Base-by-base conservation (phyloP, 2,329 filamentous ascomycete species). In the Tolypocladium cylindrosporum region DNA sequence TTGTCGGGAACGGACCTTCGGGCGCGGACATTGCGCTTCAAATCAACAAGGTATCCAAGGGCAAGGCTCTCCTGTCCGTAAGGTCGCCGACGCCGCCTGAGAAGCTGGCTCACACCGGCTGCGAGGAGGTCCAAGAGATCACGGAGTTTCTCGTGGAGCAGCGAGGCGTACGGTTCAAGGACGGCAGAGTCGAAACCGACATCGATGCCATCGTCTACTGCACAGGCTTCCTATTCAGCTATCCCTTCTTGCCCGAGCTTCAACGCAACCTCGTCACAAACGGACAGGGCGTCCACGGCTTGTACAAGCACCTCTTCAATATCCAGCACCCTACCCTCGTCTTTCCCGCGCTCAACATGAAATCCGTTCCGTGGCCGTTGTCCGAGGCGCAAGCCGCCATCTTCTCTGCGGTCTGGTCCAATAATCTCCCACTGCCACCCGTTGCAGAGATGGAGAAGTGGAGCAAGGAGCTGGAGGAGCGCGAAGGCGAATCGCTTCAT, bases 181-280 rank as follows among this genome's bases (percentile, higher is more conserved):
- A 90, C 65, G 88, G 87, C 2, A 77, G 77, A 0, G 67, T 87
- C 11, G 88, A 91, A 66, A 74, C 74, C 3, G 75, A 85, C 40
- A 72, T 97, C 58, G 92, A 97, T 66, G 81, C 84, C 1, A 75
- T 97, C 7, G 69, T 97, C 36, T 97, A 93, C 71, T 92, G 90
- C 69, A 97, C 93, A 0, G 93, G 93, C 0, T 97, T 95, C 66
- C 82, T 96, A 58, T 96, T 90, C 72, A 86, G 87, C 6, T 89
- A 88, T 59, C 91, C 91, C 0, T 97, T 96, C 67, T 69, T 87
- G 5, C 68, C 70, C 14, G 68, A 72, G 2, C 63, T 82, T 5
- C 65, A 74, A 16, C 72, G 69, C 11, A 76, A 82, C 0, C 68
- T 91, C 2, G 79, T 92, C 57, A 85, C 82, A 0, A 81, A 85